Evolutionary conservation across 2,329 filamentous ascomycete species (phyloP).

Genomic region (Cadophora luteo-olivacea): DNA sequence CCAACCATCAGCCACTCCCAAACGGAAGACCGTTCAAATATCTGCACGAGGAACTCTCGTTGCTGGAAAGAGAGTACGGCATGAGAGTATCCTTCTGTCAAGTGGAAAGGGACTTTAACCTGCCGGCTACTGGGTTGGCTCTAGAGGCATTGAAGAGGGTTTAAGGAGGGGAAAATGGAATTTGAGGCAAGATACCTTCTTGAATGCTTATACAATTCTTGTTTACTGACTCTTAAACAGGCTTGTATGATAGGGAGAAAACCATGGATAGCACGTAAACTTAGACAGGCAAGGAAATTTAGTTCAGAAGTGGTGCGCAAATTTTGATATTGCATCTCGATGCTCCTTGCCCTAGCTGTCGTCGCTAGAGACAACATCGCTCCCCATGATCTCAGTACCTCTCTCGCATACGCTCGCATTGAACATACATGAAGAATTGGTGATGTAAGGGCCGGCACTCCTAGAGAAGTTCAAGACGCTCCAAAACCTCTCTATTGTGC

Average conservation of each 20-base stretch:
- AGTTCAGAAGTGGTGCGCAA: background rate
- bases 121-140: conserved; percentile 13
- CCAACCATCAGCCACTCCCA: conserved; percentile 13
- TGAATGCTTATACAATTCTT: no score
- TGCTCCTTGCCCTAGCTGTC: no score
- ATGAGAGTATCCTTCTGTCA: conserved; percentile 26
- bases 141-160: conserved; percentile 5
- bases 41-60: conserved; percentile 27
- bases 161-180: background rate
- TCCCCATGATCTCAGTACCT: no score
- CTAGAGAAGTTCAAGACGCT: no score
- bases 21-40: conserved; percentile 29
- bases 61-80: conserved; percentile 27
- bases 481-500: no score
- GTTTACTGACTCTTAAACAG: background rate
- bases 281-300: background rate
- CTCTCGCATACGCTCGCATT: no score
- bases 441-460: no score
- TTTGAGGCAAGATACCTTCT: background rate
- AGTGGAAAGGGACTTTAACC: conserved; percentile 18
- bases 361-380: no score
- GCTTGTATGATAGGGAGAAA: background rate
- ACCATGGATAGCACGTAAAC: background rate
- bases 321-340: background rate
- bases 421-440: no score